Conservation (phyloP, 179 eudicot species). For the Drosera spatulata region DNA sequence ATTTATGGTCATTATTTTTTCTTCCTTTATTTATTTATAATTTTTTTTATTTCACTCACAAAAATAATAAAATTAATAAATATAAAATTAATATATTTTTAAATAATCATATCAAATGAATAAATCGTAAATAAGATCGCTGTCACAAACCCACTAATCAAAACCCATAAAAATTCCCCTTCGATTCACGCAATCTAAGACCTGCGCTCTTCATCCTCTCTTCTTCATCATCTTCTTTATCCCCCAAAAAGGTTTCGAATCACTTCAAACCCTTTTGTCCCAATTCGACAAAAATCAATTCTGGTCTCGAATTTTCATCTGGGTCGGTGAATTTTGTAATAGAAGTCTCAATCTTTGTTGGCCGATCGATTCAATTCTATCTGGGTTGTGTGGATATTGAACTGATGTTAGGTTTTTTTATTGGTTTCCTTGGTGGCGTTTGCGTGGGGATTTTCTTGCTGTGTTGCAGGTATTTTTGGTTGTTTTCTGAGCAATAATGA, state of each 20-base stretch:
- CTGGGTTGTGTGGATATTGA: background rate
- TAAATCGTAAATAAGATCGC: too few species aligned
- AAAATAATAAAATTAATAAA: too few species aligned
- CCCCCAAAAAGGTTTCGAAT: background rate
- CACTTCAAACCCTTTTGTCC: background rate
- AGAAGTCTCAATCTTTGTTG: background rate
- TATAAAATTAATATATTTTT: too few species aligned
- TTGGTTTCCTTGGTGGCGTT: background rate
- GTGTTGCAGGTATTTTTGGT: background rate
- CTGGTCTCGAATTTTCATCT: background rate
- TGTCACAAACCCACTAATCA: too few species aligned
- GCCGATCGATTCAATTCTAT: background rate
- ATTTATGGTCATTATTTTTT: too few species aligned
- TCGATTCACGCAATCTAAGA: constrained; percentile 5
- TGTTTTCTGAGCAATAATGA: background rate
- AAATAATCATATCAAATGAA: too few species aligned
- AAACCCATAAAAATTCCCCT: background rate
- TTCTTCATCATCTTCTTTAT: background rate
- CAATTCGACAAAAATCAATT: background rate
- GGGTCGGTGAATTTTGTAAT: background rate
- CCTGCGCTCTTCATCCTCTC: background rate
- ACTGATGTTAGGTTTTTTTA: background rate
- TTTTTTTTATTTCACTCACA: too few species aligned
- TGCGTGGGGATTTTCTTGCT: background rate
- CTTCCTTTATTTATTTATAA: too few species aligned